Base-by-base conservation (phyloP, 2,329 filamentous ascomycete species). In the Geosmithia putterillii region DNA sequence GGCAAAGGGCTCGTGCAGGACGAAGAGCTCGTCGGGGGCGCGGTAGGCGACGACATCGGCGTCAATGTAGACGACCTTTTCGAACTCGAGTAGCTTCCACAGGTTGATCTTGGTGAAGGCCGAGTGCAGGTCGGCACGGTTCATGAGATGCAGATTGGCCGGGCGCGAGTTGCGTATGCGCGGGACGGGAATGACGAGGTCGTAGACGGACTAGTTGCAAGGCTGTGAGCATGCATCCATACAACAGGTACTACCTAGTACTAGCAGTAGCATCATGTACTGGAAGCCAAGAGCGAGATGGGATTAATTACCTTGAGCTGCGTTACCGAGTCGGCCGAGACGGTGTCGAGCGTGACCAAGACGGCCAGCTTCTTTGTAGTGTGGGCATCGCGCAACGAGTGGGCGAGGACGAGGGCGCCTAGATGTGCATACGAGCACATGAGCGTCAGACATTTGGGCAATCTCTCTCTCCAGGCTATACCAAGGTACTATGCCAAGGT, bases 31-130 rank as follows among this genome's bases (percentile, higher is more conserved):
- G 55, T 98, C 90, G 3, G 90, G 86, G 28, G 89, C 87, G 52
- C 88, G 75, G 48, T 95, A 76, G 23, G 86, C 86, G n/a, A 98
- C 83, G 36, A 95, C 78, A 56, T 98, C 92, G 48, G 89, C 85
- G 59, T 98, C 92, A 49, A 98, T 73, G 62, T 96, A 98, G 45
- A 98, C 85, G 45, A 98, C 86, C 65, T 83, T 90, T 50, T 82
- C 79, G 62, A 90, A 98, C 57, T 95, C 87, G 3, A 78, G 82
- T 63, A 89, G 84, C 50, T 82, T 85, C 92, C 92, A 98, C 17
- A 98, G 72, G 51, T 86, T 81, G 63, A 98, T 89, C 69, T 98
- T 98, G 52, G 92, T 96, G 58, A 96, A 96, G 49, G 89, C 85
- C 22, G 88, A 90, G 56, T 90, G 81, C 42, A 98, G 73, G 57